Evolutionary conservation across 352 stramenopile genomes (phyloP).

Genomic region (Thraustochytrium sp.): DNA sequence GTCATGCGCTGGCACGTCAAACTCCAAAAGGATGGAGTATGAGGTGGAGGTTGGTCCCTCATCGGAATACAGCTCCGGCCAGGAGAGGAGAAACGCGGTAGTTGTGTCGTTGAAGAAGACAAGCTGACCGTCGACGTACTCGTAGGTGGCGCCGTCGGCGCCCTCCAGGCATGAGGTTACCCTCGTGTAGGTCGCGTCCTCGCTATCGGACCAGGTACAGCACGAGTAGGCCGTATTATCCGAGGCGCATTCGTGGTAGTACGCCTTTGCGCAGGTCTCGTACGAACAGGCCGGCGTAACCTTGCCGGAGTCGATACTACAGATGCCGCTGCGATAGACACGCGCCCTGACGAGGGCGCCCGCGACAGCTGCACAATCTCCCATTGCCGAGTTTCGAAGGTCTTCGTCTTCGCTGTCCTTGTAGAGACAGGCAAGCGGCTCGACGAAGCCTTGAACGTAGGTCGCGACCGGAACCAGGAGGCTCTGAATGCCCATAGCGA

Average conservation of each 20-base stretch:
- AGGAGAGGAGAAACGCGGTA: neutral
- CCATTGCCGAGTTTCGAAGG: too few species aligned
- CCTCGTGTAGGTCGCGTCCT: neutral
- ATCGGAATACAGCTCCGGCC: neutral
- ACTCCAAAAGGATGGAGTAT: neutral
- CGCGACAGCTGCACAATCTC: neutral
- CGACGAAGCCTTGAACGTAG: neutral
- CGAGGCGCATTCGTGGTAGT: neutral
- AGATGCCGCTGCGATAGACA: neutral
- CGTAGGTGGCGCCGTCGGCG: too few species aligned
- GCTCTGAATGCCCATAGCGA: neutral
- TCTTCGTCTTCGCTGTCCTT: too few species aligned
- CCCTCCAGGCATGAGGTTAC: neutral
- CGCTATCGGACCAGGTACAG: neutral
- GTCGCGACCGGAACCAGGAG: neutral
- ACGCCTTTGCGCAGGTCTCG: neutral
- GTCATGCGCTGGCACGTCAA: neutral
- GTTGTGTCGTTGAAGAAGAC: neutral
- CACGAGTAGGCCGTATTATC: neutral
- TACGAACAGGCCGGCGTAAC: too few species aligned
- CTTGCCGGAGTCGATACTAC: too few species aligned
- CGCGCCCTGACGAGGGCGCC: neutral
- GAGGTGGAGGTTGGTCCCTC: neutral
- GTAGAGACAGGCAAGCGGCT: neutral
- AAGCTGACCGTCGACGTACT: too few species aligned